Evolutionary conservation across 441 rosid genomes (phyloP), one percentile per base, ranked within the genome.

Genomic region (Brassica hybrid): DNA sequence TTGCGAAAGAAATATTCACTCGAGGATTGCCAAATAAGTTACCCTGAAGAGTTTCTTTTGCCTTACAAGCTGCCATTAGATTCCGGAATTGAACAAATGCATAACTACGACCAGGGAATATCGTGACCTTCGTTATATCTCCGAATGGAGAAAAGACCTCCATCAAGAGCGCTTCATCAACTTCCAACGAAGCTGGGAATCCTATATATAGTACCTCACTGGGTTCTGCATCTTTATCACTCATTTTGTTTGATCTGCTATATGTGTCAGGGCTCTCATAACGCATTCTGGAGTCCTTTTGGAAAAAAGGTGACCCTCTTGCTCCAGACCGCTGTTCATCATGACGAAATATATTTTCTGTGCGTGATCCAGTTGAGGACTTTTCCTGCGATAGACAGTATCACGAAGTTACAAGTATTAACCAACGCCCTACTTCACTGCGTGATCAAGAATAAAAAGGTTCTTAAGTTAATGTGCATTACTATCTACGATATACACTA

Each of bases 141-240:
- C 99, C 99, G 76, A 90, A 95, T 41, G 97, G 94, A 6, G 91
- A 86, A 82, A 95, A 93, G 25, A 92, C 95, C 79, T 89, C 87
- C 78, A 90, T 85, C 83, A 95, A 85, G 81, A 88, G 83, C 63
- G 71, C 62, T 73, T 95, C 99, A 80, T 95, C 98, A 67, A 95
- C 96, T 85, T 86, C 85, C 85, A 95, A 17, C 63, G 80, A 80
- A 78, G 94, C 92, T 8, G 99, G 99, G 82, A 95, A 95, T 23
- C 99, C 98, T 79, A 95, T 88, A 92, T 97, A 95, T 62, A 93
- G 74, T 60, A 95, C 98, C 76, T 93, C 99, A 78, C 99, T 91
- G 17, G 97, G 93, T 72, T 95, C 99, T 64, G 84, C 84, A 84
- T 74, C 83, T 86, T 73, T 89, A 73, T 93, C 97, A 78, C 70